Percentiles rank a stretch among this genome's conserved stretches.
Conservation (phyloP, 176 grass and related monocot species). For the Hordeum marinum region DNA sequence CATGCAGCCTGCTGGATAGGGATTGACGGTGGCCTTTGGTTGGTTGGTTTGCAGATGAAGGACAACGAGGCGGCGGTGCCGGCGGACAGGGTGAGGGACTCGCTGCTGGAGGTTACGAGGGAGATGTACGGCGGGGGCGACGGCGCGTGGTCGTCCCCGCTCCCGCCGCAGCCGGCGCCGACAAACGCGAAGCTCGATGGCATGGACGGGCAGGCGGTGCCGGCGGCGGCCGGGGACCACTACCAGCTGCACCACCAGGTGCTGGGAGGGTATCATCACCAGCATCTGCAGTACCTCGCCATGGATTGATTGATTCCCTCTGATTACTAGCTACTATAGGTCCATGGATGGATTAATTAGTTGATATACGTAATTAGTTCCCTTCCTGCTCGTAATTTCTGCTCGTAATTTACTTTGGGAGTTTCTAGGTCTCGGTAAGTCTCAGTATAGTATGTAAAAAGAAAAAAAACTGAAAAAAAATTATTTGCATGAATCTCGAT, state of each 20-base stretch:
- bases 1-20: neutral
- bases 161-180: neutral
- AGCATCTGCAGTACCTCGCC: constrained; percentile 62
- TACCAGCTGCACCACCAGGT: constrained; percentile 16
- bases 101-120: constrained; percentile 75
- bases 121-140: constrained; percentile 29
- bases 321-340: too few relatives aligned
- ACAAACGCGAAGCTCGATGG: constrained; percentile 17
- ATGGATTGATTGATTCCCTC: neutral
- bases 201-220: neutral
- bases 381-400: too few relatives aligned
- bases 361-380: too few relatives aligned
- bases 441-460: too few relatives aligned
- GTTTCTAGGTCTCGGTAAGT: too few relatives aligned
- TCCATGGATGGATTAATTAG: too few relatives aligned
- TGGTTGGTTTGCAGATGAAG: constrained; percentile 47
- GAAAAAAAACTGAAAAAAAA: too few relatives aligned
- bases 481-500: too few relatives aligned
- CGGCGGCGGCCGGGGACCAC: constrained; percentile 20
- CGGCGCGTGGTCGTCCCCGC: constrained; percentile 31
- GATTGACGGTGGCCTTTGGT: too few relatives aligned
- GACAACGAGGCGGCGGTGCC: constrained; percentile 59
- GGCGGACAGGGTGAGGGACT: constrained; percentile 73
- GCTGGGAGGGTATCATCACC: neutral
- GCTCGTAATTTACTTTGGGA: too few relatives aligned